A percentile compares a stretch with the other conserved stretches of the same genome.
Conservation (phyloP, 2,329 filamentous ascomycete genomes). For the Colletotrichum sublineola region DNA sequence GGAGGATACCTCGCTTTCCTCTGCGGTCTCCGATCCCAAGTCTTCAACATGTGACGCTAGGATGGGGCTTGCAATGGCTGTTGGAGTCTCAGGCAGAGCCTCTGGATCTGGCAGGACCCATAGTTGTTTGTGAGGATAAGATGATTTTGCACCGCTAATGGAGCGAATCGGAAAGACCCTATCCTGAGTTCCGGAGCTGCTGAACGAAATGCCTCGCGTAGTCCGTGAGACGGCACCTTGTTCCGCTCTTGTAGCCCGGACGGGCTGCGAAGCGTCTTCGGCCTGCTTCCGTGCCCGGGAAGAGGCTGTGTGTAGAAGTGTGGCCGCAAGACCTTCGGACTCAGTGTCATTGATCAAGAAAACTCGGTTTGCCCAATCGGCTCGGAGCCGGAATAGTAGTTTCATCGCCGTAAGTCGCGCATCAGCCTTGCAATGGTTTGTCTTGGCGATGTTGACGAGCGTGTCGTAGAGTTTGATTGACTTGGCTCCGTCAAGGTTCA, state of each 20-base stretch:
- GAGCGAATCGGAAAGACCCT: slow-evolving; percentile 57
- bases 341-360: slow-evolving; percentile 79
- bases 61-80: slow-evolving; percentile 62
- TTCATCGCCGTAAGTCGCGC: slow-evolving; percentile 82
- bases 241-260: slow-evolving; percentile 61
- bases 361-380: slow-evolving; percentile 83
- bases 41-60: slow-evolving; percentile 58
- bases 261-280: slow-evolving; percentile 63
- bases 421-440: slow-evolving; percentile 72
- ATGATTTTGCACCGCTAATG: slow-evolving; percentile 55
- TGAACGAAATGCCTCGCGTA: slow-evolving; percentile 66
- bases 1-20: slow-evolving; percentile 27
- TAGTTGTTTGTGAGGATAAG: slow-evolving; percentile 61
- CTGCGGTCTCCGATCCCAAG: slow-evolving; percentile 36
- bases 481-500: slow-evolving; percentile 76
- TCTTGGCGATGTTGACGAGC: slow-evolving; percentile 73
- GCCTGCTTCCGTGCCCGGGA: slow-evolving; percentile 64
- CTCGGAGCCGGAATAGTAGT: slow-evolving; percentile 83
- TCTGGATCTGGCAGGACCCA: slow-evolving; percentile 71
- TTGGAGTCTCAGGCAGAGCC: slow-evolving; percentile 64
- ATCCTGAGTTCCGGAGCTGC: slow-evolving; percentile 61
- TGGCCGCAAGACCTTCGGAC: slow-evolving; percentile 78
- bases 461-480: slow-evolving; percentile 72
- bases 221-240: slow-evolving; percentile 57
- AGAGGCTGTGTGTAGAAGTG: slow-evolving; percentile 75